Evolutionary conservation across 1,284 basidiomycete species (phyloP).

Genomic region (Puccinia novopanici): DNA sequence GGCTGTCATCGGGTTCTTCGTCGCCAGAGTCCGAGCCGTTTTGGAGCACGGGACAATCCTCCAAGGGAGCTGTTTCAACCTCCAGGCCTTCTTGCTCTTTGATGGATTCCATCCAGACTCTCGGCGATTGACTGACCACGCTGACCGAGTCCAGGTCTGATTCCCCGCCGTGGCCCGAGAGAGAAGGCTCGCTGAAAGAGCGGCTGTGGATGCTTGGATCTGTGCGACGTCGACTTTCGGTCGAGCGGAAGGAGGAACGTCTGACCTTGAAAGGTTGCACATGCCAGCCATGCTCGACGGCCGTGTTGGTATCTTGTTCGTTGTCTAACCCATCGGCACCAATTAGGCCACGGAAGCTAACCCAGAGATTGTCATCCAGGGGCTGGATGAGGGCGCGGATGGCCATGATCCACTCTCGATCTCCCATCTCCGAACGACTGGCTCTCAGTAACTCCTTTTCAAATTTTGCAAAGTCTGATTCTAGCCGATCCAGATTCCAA

Average conservation of each 20-base stretch:
- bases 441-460: conserved; percentile 1
- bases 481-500: conserved; percentile 57
- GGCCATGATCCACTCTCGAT: conserved; percentile 5
- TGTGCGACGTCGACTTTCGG: not conserved
- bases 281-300: not conserved
- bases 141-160: conserved; percentile 4
- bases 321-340: not conserved
- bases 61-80: not conserved
- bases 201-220: not conserved
- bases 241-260: not conserved
- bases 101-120: not conserved
- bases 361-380: not conserved
- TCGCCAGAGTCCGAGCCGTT: not conserved
- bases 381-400: not conserved
- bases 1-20: not conserved
- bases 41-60: not conserved
- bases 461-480: not conserved
- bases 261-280: not conserved
- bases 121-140: conserved; percentile 1
- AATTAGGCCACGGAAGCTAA: not conserved
- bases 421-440: not conserved
- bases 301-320: not conserved
- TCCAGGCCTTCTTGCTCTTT: not conserved
- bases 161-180: not conserved
- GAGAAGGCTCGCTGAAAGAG: not conserved